Evolutionary conservation across 257 asterid genomes (phyloP).

Genomic region (Primulina tabacum): DNA sequence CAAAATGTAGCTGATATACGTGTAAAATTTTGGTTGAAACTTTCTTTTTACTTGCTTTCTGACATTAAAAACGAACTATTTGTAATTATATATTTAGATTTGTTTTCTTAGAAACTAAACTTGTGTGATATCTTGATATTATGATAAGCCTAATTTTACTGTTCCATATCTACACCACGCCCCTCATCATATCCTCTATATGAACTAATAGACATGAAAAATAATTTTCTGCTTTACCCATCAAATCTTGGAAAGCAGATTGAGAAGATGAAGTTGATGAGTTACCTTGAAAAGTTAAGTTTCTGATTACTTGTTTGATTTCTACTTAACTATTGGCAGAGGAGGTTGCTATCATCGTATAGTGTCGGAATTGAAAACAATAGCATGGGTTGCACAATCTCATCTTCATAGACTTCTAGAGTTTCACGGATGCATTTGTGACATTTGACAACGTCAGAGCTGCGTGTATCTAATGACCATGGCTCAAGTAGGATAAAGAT

Average conservation of each 20-base stretch:
- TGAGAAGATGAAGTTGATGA: neutral
- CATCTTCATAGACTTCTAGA: neutral
- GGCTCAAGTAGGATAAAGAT: neutral
- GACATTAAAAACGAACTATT: too few species aligned
- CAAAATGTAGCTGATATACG: too few species aligned
- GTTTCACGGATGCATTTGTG: neutral
- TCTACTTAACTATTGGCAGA: conserved; percentile 29
- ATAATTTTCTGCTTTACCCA: neutral
- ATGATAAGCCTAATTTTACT: neutral
- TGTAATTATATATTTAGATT: too few species aligned
- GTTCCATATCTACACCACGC: neutral
- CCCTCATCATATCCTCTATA: neutral
- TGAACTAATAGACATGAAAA: neutral
- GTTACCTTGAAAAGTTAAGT: neutral
- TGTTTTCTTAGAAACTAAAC: neutral
- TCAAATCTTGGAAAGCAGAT: neutral
- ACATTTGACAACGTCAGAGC: neutral
- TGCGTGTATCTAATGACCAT: too few species aligned
- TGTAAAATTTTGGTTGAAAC: too few species aligned
- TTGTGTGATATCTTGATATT: neutral
- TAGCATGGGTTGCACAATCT: conserved; percentile 6
- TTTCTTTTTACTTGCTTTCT: too few species aligned
- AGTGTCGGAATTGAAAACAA: conserved; percentile 16
- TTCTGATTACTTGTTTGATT: neutral
- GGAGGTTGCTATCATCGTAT: conserved; percentile 31